Conservation (phyloP, 1,284 basidiomycete genomes). For the Microbotryomycetes sp. region DNA sequence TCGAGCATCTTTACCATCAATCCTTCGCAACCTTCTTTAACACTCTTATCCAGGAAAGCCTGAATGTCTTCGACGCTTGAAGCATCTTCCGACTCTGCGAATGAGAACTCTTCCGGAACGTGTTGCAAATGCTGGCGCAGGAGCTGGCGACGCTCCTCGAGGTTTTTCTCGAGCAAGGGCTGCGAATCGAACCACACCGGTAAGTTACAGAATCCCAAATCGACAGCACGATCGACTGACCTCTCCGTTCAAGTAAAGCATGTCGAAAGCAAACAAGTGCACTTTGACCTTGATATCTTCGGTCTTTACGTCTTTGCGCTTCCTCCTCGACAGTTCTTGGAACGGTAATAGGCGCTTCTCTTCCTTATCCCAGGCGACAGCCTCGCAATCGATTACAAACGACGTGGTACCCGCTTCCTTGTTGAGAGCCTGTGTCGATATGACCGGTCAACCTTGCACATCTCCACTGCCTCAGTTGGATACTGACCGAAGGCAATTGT, state of each 20-base stretch:
- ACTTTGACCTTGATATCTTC: slow-evolving; percentile 95
- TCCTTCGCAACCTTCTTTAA: slow-evolving; percentile 97
- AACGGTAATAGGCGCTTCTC: slow-evolving; percentile 78
- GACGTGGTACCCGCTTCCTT: slow-evolving; percentile 57
- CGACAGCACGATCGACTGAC: slow-evolving; percentile 46
- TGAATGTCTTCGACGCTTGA: slow-evolving; percentile 92
- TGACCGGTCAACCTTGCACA: not conserved
- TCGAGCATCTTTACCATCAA: slow-evolving; percentile 99
- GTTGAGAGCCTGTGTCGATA: slow-evolving; percentile 62
- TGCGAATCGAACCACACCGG: slow-evolving; percentile 14
- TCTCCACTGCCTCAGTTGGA: not conserved
- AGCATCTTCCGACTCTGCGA: slow-evolving; percentile 83
- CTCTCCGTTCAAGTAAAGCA: slow-evolving; percentile 89
- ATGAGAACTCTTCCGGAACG: slow-evolving; percentile 84
- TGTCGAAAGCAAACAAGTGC: slow-evolving; percentile 90
- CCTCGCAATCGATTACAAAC: slow-evolving; percentile 93
- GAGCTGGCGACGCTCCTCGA: slow-evolving; percentile 67
- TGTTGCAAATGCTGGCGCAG: slow-evolving; percentile 70
- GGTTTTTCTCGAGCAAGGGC: slow-evolving; percentile 49
- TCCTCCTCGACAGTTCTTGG: slow-evolving; percentile 90
- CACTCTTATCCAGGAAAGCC: slow-evolving; percentile 86
- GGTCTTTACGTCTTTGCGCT: slow-evolving; percentile 93
- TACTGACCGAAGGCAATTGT: slow-evolving; percentile 68
- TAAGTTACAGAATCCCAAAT: not conserved
- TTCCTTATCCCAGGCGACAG: slow-evolving; percentile 85